A percentile compares a stretch with the other conserved stretches of the same genome.
phyloP scores from a whole-genome alignment of 2,329 filamentous ascomycete species.

The Xylariomycetidae sp. region DNA sequence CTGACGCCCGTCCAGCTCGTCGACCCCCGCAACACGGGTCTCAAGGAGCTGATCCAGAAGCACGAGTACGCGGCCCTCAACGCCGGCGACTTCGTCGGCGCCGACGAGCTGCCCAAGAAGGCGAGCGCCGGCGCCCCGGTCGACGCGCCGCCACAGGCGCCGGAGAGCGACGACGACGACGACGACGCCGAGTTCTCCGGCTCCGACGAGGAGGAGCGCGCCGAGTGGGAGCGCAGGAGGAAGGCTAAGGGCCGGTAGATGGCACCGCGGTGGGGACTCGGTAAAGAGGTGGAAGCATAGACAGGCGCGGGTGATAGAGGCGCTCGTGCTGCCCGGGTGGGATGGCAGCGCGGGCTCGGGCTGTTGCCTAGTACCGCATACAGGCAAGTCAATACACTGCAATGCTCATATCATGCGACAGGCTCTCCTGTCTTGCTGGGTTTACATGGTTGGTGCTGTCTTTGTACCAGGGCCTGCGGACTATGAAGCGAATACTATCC shows the following conservation, averaged over 20 bases:
- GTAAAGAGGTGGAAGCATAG: background rate
- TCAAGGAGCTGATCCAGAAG: slow-evolving; percentile 59
- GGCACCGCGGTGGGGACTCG: background rate
- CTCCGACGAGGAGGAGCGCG: slow-evolving; percentile 59
- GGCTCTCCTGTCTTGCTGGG: too few species aligned
- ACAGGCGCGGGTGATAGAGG: background rate
- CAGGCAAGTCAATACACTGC: too few species aligned
- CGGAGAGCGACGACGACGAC: slow-evolving; percentile 35
- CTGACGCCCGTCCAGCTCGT: slow-evolving; percentile 66
- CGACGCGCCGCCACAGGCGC: slow-evolving; percentile 16
- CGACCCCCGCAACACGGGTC: slow-evolving; percentile 60
- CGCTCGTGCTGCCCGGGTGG: too few species aligned
- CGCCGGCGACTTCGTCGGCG: slow-evolving; percentile 49
- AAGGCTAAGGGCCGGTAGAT: slow-evolving; percentile 26
- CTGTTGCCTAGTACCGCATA: too few species aligned
- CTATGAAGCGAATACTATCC: too few species aligned
- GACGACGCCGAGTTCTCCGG: slow-evolving; percentile 57
- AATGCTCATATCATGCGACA: too few species aligned
- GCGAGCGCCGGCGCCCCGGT: slow-evolving; percentile 14
- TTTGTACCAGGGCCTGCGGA: too few species aligned
- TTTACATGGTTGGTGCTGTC: too few species aligned
- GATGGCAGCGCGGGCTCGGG: too few species aligned
- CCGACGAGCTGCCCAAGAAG: slow-evolving; percentile 21
- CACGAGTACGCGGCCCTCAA: slow-evolving; percentile 62
- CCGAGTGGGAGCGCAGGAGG: slow-evolving; percentile 50